Evolutionary conservation across 768 basidiomycete species (phyloP).

Genomic region (Xerocomellus dryophilus): DNA sequence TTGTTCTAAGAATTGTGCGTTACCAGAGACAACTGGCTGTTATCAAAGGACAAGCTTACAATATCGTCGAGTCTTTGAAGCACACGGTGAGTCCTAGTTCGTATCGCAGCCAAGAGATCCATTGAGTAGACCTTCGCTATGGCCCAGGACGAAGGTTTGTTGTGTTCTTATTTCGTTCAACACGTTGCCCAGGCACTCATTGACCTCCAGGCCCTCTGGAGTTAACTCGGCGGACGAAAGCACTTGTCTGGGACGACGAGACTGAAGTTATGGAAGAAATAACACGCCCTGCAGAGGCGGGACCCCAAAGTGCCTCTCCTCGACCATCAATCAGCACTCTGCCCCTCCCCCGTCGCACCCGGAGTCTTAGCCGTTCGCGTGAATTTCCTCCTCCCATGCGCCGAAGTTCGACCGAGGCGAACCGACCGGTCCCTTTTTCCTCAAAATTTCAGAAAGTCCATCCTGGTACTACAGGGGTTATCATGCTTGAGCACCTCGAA

Average conservation of each 20-base stretch:
- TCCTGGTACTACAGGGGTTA: constrained; percentile 84
- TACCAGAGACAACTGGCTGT: constrained; percentile 81
- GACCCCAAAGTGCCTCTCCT: constrained; percentile 48
- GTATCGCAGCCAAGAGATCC: not conserved
- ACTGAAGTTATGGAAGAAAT: constrained; percentile 65
- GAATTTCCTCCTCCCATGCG: constrained; percentile 76
- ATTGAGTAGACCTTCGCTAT: constrained; percentile 6
- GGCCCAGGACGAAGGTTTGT: constrained; percentile 68
- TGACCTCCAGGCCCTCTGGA: constrained; percentile 72
- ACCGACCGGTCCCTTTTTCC: constrained; percentile 78
- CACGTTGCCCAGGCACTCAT: constrained; percentile 5
- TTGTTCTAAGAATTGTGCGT: constrained; percentile 2
- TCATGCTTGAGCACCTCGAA: constrained; percentile 81
- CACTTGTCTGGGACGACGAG: constrained; percentile 84
- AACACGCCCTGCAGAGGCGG: constrained; percentile 30
- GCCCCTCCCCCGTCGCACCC: constrained; percentile 50
- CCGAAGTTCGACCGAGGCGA: constrained; percentile 57
- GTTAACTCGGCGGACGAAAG: constrained; percentile 76
- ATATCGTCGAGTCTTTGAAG: constrained; percentile 79
- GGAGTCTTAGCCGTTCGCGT: constrained; percentile 56
- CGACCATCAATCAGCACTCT: constrained; percentile 60
- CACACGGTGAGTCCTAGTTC: constrained; percentile 55
- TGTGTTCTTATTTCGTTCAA: not conserved
- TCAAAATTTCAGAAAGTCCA: constrained; percentile 82
- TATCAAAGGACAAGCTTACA: constrained; percentile 91